Percentiles rank a stretch among this genome's conserved stretches.
Conservation (phyloP, 2,329 filamentous ascomycete genomes). For the Diaporthe sp. region DNA sequence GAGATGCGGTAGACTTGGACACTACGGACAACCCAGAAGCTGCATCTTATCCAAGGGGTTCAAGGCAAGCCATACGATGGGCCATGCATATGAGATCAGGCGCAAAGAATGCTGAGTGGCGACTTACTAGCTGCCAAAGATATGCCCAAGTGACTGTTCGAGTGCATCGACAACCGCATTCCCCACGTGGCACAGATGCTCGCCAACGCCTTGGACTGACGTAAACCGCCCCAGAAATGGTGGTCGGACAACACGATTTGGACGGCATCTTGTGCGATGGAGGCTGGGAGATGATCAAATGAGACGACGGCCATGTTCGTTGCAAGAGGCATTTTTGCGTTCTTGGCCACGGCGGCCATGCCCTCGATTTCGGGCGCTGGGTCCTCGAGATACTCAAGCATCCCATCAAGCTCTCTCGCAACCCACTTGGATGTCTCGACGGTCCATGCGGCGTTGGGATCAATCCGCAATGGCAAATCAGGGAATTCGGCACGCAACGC, state of each 20-base stretch:
- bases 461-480: conserved; percentile 47
- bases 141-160: conserved; percentile 55
- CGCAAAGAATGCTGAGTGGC: too few relatives aligned
- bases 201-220: conserved; percentile 51
- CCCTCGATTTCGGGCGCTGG: conserved; percentile 53
- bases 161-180: conserved; percentile 54
- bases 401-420: conserved; percentile 38
- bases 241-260: conserved; percentile 54
- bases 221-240: conserved; percentile 56
- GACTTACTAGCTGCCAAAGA: conserved; percentile 49
- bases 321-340: conserved; percentile 52
- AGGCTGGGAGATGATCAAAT: conserved; percentile 50
- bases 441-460: conserved; percentile 52
- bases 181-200: conserved; percentile 52
- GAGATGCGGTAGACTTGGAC: not conserved
- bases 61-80: too few relatives aligned
- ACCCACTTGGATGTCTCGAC: conserved; percentile 52
- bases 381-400: conserved; percentile 53
- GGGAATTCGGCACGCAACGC: conserved; percentile 51
- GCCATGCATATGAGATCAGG: too few relatives aligned
- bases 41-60: too few relatives aligned
- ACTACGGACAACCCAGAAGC: not conserved
- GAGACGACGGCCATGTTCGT: conserved; percentile 57
- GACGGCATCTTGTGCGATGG: conserved; percentile 50
- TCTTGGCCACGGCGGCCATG: conserved; percentile 54